Evolutionary conservation across 78 protist species (phyloP), one percentile per base, ranked within the genome.

Genomic region (Mastigamoeba balamuthi): DNA sequence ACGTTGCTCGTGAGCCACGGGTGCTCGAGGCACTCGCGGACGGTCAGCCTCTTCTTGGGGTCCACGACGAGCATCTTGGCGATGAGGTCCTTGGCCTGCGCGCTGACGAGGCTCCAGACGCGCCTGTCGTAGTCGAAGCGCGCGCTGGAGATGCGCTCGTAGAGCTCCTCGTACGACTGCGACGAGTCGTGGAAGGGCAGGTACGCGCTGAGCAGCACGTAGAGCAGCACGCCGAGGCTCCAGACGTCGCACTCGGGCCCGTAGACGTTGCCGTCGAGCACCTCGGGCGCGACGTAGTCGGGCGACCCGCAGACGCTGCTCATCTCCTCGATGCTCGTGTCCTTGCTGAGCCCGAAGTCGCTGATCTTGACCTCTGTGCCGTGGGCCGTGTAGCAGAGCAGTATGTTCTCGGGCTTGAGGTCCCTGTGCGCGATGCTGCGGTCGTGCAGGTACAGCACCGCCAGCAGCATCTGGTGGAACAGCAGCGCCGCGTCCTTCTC

Each of bases 241-340:
- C 91, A 87, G 73, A 83, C 33, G 72, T 87, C 91, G 72, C 81
- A 78, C 53, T 83, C 79, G 30, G 78, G 53, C 58, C 80, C 87
- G 68, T 87, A 87, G 7, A 82, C 85, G 40, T 79, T 66, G 40
- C 85, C 82, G 33, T 65, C 71, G 70, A 87, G 43, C 33, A 87
- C 85, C 75, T 87, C 91, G 27, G 91, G 91, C 58, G 91, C 91
- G 23, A 75, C 65, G 63, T 85, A 85, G 40, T 85, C 90, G 8
- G 95, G 94, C 38, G 94, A 75, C 17, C 95, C 95, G 73, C 95
- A 91, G 30, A 85, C 84, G 17, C 91, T 88, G 38, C 78, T 84
- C 48, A 90, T 40, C 74, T 75, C 83, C 28, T 82, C 88, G 25
- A 68, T 73, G n/a, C 69, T 81, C 29, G 77, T 81, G 67, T 89